phyloP scores from a whole-genome alignment of 2,329 filamentous ascomycete genomes.

The Ceratocystis lukuohia region DNA sequence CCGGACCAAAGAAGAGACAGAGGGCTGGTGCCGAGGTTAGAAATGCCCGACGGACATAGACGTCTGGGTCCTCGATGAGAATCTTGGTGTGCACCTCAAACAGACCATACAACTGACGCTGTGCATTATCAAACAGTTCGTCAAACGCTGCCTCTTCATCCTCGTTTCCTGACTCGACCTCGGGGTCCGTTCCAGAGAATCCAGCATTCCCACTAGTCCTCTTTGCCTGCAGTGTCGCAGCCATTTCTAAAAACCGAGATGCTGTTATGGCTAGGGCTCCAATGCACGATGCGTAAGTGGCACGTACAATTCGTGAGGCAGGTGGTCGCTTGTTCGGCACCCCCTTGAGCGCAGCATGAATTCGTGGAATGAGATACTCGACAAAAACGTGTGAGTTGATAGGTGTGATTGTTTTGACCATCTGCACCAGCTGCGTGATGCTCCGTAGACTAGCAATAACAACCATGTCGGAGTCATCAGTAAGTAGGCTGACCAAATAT shows the following conservation, averaged over 20 bases:
- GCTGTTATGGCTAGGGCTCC: slow-evolving; percentile 80
- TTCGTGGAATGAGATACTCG: slow-evolving; percentile 53
- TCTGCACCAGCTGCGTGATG: slow-evolving; percentile 73
- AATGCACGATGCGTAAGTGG: slow-evolving; percentile 85
- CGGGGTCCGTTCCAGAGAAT: slow-evolving; percentile 64
- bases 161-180: slow-evolving; percentile 58
- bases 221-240: slow-evolving; percentile 73
- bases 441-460: slow-evolving; percentile 74
- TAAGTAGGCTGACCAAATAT: slow-evolving; percentile 71
- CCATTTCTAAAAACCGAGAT: slow-evolving; percentile 74
- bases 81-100: slow-evolving; percentile 84
- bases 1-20: slow-evolving; percentile 86
- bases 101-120: slow-evolving; percentile 64
- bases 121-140: slow-evolving; percentile 76
- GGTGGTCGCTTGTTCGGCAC: slow-evolving; percentile 26
- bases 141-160: slow-evolving; percentile 56
- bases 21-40: slow-evolving; percentile 80
- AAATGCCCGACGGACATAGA: slow-evolving; percentile 79
- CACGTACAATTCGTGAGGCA: slow-evolving; percentile 60
- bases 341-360: slow-evolving; percentile 40
- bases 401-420: slow-evolving; percentile 77
- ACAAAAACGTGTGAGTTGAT: slow-evolving; percentile 57
- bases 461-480: slow-evolving; percentile 71
- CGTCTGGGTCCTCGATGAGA: slow-evolving; percentile 73
- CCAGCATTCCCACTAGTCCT: slow-evolving; percentile 37